Percentiles rank a stretch among this genome's conserved stretches.
Evolutionary conservation across 1,139 yeast species (phyloP).

Genomic region (Saccharomycopsis hybrid): DNA sequence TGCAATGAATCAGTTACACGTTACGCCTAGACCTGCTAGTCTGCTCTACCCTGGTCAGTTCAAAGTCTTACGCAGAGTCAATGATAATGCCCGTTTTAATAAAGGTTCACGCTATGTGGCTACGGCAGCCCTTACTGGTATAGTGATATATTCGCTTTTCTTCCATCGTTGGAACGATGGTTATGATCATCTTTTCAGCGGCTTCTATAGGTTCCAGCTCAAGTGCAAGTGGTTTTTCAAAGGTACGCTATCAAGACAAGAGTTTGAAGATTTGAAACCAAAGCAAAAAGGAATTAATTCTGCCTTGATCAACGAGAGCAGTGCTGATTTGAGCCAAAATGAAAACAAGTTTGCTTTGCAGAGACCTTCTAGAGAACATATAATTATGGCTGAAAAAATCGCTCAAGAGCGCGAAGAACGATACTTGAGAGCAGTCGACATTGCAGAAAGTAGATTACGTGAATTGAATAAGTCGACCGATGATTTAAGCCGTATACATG

Average conservation of each 20-base stretch:
- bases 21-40: conserved; percentile 73
- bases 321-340: conserved; percentile 20
- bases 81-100: conserved; percentile 49
- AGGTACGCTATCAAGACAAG: conserved; percentile 50
- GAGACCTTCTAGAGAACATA: conserved; percentile 67
- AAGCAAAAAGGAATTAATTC: conserved; percentile 31
- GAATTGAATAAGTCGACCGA: neutral
- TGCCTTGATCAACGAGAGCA: conserved; percentile 21
- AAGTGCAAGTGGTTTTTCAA: conserved; percentile 45
- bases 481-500: neutral
- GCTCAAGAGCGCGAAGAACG: conserved; percentile 67
- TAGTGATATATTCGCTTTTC: conserved; percentile 55
- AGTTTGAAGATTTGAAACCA: conserved; percentile 54
- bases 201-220: conserved; percentile 57
- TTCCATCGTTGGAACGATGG: conserved; percentile 85
- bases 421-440: conserved; percentile 49
- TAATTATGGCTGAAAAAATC: conserved; percentile 67
- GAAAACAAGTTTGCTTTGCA: conserved; percentile 51
- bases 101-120: conserved; percentile 49
- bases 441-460: conserved; percentile 28
- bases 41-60: conserved; percentile 74
- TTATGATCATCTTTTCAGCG: conserved; percentile 66
- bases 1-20: conserved; percentile 65
- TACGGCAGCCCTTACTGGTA: conserved; percentile 38
- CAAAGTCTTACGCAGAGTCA: conserved; percentile 60